Evolutionary conservation across 2,329 filamentous ascomycete genomes (phyloP).

Genomic region (Cryphonectria japonica): DNA sequence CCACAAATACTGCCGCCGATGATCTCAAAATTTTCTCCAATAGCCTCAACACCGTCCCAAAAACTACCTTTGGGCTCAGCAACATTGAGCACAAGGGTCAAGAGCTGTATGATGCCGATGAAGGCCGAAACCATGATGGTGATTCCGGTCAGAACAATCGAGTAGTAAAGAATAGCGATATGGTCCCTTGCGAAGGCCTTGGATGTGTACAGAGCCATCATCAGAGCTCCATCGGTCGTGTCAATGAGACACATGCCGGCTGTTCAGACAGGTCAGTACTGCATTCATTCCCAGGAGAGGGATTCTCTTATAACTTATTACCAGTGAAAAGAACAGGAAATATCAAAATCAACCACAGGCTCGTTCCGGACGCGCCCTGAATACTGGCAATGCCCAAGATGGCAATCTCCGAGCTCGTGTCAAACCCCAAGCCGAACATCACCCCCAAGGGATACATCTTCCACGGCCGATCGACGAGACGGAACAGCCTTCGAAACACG

Average conservation of each 20-base stretch:
- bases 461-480: conserved; percentile 76
- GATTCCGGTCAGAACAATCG: conserved; percentile 80
- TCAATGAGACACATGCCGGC: conserved; percentile 95
- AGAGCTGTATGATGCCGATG: conserved; percentile 82
- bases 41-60: conserved; percentile 82
- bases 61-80: conserved; percentile 76
- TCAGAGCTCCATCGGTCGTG: conserved; percentile 88
- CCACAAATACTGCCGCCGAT: conserved; percentile 87
- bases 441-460: conserved; percentile 95
- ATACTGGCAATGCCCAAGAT: conserved; percentile 88
- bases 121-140: conserved; percentile 84
- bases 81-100: conserved; percentile 78
- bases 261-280: conserved; percentile 35
- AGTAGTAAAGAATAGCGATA: conserved; percentile 94
- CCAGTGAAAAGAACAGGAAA: conserved; percentile 89
- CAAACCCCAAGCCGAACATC: conserved; percentile 90
- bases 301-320: conserved; percentile 47
- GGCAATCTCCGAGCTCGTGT: conserved; percentile 93
- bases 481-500: conserved; percentile 76
- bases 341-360: conserved; percentile 91
- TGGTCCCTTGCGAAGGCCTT: conserved; percentile 76
- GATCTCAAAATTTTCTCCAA: conserved; percentile 81
- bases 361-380: conserved; percentile 82
- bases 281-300: neutral
- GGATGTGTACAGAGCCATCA: conserved; percentile 91